Evolutionary conservation across 495 filamentous ascomycete species (phyloP).

Genomic region (Hypoxylon lienhwacheense): DNA sequence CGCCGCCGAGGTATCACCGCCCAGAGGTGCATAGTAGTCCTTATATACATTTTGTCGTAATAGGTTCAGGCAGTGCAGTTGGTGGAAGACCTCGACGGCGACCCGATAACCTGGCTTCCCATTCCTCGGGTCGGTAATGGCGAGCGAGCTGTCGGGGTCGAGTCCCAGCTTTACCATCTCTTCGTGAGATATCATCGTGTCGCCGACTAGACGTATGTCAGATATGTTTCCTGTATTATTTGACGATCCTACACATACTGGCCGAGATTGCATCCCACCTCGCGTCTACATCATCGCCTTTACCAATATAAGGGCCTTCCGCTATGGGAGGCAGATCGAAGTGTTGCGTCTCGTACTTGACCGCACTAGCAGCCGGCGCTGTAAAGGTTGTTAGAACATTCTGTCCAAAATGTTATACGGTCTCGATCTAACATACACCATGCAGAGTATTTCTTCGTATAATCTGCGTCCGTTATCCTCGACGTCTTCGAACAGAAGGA

Average conservation of each 20-base stretch:
- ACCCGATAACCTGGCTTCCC: slow-evolving; percentile 55
- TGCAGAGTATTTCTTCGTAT: slow-evolving; percentile 35
- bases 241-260: slow-evolving; percentile 34
- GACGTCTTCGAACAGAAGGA: slow-evolving; percentile 43
- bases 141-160: slow-evolving; percentile 46
- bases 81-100: slow-evolving; percentile 59
- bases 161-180: slow-evolving; percentile 52
- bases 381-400: slow-evolving; percentile 23
- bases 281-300: slow-evolving; percentile 48
- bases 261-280: slow-evolving; percentile 51
- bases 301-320: slow-evolving; percentile 48
- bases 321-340: slow-evolving; percentile 47
- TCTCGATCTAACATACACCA: slow-evolving; percentile 36
- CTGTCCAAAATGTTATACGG: not conserved
- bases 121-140: slow-evolving; percentile 52
- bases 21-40: slow-evolving; percentile 50
- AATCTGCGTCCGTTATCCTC: slow-evolving; percentile 31
- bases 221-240: not conserved
- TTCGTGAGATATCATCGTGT: slow-evolving; percentile 55
- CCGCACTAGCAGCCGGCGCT: slow-evolving; percentile 51
- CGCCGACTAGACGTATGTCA: slow-evolving; percentile 40
- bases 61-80: slow-evolving; percentile 58
- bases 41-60: slow-evolving; percentile 53
- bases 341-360: slow-evolving; percentile 48
- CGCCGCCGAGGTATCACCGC: slow-evolving; percentile 41